These are phyloP conservation scores for Suillus tomentosus DNA, from an alignment of 768 basidiomycete species.

Conservation along the genomic window DNA sequence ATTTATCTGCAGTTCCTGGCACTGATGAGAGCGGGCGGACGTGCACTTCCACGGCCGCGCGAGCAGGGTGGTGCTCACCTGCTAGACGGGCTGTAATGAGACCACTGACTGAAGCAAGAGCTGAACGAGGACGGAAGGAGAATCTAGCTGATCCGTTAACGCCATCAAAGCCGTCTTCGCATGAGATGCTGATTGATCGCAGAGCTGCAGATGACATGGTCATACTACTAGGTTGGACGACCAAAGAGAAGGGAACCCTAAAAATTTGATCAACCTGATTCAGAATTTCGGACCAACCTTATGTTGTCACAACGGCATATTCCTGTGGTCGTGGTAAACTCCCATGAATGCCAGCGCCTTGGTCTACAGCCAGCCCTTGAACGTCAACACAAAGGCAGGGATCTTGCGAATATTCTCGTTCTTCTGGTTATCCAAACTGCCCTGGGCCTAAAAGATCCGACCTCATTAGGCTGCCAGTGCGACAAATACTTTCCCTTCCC, in stretches of 20 bases:
- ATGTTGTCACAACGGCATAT: too few relatives aligned
- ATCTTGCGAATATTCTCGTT: not conserved
- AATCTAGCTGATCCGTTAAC: slow-evolving; percentile 81
- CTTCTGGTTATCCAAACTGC: not conserved
- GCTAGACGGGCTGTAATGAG: slow-evolving; percentile 76
- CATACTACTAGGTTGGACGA: not conserved
- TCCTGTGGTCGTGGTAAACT: too few relatives aligned
- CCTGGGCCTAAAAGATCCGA: not conserved
- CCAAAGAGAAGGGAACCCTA: not conserved
- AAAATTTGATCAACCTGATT: not conserved
- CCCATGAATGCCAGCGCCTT: too few relatives aligned
- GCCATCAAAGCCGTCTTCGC: slow-evolving; percentile 58
- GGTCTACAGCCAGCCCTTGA: too few relatives aligned
- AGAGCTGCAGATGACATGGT: slow-evolving; percentile 4
- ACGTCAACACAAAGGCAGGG: not conserved
- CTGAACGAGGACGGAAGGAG: slow-evolving; percentile 35
- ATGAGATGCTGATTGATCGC: slow-evolving; percentile 40
- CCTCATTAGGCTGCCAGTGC: not conserved
- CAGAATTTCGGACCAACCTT: not conserved
- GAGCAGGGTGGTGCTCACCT: slow-evolving; percentile 62
- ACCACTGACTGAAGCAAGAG: slow-evolving; percentile 74
- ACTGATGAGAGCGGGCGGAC: slow-evolving; percentile 71
- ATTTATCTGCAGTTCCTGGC: slow-evolving; percentile 58
- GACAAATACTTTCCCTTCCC: not conserved
- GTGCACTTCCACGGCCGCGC: slow-evolving; percentile 73